Conservation (phyloP, 1,284 basidiomycete species). For the Meira nashicola region DNA sequence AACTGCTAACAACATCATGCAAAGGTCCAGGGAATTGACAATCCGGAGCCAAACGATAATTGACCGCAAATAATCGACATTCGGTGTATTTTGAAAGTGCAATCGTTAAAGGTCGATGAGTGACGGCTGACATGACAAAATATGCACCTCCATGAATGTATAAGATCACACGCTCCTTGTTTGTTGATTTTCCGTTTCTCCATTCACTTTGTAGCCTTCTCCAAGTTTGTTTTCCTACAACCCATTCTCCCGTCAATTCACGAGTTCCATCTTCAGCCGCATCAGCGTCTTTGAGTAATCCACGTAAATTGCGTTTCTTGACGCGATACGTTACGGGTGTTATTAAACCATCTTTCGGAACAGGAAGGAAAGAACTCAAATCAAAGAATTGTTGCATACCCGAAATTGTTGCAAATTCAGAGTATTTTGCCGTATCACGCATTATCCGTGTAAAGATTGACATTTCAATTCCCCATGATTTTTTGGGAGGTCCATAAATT, state of each 20-base stretch:
- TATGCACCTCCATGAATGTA: slow-evolving; percentile 97
- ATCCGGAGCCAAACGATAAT: slow-evolving; percentile 93
- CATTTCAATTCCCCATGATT: slow-evolving; percentile 76
- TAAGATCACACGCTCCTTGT: slow-evolving; percentile 76
- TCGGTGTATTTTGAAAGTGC: slow-evolving; percentile 84
- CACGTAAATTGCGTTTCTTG: slow-evolving; percentile 66
- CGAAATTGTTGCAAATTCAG: slow-evolving; percentile 75
- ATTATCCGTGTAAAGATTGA: slow-evolving; percentile 66
- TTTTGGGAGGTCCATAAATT: slow-evolving; percentile 67
- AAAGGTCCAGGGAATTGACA: slow-evolving; percentile 88
- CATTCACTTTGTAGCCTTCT: slow-evolving; percentile 79
- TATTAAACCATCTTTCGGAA: slow-evolving; percentile 87
- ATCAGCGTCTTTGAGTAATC: slow-evolving; percentile 72
- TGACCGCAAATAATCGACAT: slow-evolving; percentile 90
- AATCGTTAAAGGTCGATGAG: slow-evolving; percentile 85
- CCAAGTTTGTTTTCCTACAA: slow-evolving; percentile 87
- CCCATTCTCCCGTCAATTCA: slow-evolving; percentile 90
- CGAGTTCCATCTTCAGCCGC: slow-evolving; percentile 67
- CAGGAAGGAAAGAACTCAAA: slow-evolving; percentile 73
- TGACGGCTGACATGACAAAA: slow-evolving; percentile 88
- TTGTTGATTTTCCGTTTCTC: slow-evolving; percentile 44
- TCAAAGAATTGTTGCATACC: slow-evolving; percentile 68
- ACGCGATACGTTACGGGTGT: slow-evolving; percentile 91
- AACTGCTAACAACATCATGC: slow-evolving; percentile 81
- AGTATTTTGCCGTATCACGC: slow-evolving; percentile 76